Evolutionary conservation across 805 yeast genomes (phyloP).

Genomic region (Spathaspora passalidarum): DNA sequence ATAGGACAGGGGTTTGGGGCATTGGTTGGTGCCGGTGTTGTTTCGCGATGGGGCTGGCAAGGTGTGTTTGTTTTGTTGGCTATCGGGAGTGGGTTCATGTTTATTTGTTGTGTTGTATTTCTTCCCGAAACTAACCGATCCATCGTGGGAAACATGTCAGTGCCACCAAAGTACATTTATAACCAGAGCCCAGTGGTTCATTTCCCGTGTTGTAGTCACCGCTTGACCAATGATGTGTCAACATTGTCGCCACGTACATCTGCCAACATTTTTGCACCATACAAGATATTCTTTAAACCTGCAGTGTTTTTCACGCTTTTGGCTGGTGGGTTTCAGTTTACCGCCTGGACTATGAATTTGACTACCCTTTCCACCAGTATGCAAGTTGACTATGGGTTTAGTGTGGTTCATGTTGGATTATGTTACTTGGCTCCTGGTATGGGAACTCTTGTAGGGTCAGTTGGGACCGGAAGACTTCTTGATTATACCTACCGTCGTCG

Average conservation of each 20-base stretch:
- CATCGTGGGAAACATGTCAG: conserved; percentile 70
- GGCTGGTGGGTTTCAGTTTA: conserved; percentile 57
- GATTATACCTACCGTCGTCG: conserved; percentile 44
- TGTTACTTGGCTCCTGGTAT: conserved; percentile 70
- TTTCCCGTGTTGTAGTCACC: conserved; percentile 16
- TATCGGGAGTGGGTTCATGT: conserved; percentile 50
- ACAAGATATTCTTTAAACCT: conserved; percentile 36
- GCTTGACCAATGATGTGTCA: conserved; percentile 29
- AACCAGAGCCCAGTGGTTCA: conserved; percentile 44
- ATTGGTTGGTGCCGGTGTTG: conserved; percentile 49
- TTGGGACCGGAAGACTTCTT: conserved; percentile 53
- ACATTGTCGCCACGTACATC: conserved; percentile 12
- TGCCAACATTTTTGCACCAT: conserved; percentile 26
- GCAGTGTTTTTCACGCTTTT: conserved; percentile 48
- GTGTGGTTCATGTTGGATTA: conserved; percentile 56
- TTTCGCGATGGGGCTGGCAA: conserved; percentile 51
- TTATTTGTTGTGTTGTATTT: conserved; percentile 21
- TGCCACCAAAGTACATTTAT: conserved; percentile 40
- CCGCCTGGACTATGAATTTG: conserved; percentile 62
- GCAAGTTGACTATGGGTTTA: conserved; percentile 43
- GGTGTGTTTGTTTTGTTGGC: conserved; percentile 71
- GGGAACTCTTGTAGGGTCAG: conserved; percentile 58
- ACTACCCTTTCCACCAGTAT: conserved; percentile 60
- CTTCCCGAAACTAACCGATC: conserved; percentile 74
- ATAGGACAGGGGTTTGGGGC: conserved; percentile 79